Conservation (phyloP, 1,284 basidiomycete species). For the Ustilago esculenta region DNA sequence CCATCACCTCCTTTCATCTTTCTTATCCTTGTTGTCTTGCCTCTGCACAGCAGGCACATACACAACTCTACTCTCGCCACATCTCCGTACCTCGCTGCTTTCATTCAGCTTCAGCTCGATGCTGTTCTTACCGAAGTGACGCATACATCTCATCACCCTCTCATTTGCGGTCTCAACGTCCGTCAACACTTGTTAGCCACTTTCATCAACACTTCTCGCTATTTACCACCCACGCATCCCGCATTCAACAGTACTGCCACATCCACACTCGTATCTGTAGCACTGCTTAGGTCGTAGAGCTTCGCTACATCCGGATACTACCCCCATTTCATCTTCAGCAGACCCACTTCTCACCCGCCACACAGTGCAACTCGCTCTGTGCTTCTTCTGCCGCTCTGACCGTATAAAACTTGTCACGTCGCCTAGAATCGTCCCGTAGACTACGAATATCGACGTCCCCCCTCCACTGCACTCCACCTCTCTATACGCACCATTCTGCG, state of each 20-base stretch:
- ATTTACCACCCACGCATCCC: slow-evolving; percentile 10
- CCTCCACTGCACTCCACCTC: slow-evolving; percentile 11
- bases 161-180: too few relatives aligned
- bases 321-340: too few relatives aligned
- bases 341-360: too few relatives aligned
- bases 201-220: background rate
- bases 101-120: background rate
- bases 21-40: background rate
- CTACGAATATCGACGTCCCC: slow-evolving; percentile 36
- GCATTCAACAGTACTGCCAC: background rate
- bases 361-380: slow-evolving; percentile 4
- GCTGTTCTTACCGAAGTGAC: background rate
- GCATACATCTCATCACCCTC: background rate
- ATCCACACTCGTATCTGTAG: too few relatives aligned
- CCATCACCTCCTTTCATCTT: background rate
- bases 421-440: slow-evolving; percentile 41
- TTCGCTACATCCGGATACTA: background rate
- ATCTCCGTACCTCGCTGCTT: background rate
- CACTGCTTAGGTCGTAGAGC: slow-evolving; percentile 16
- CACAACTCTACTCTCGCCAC: background rate
- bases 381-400: slow-evolving; percentile 8
- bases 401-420: slow-evolving; percentile 12
- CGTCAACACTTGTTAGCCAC: too few relatives aligned
- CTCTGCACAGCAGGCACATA: background rate
- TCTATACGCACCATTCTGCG: slow-evolving; percentile 38